Base-by-base conservation (phyloP, 1,284 basidiomycete species). In the Irpex sp. region DNA sequence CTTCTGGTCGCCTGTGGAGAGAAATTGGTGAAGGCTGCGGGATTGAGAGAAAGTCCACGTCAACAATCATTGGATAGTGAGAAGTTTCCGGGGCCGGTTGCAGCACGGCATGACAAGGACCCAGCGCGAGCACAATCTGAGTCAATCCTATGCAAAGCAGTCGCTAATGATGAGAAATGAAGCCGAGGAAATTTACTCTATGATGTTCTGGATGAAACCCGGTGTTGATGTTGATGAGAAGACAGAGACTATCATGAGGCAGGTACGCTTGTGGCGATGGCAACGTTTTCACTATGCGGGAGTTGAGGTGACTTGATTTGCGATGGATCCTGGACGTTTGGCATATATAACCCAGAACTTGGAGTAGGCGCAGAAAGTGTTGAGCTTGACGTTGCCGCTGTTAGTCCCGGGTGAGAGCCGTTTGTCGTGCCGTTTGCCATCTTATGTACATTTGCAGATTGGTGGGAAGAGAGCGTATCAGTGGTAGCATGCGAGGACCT, bases 251-350 rank as follows among this genome's bases (percentile, higher is more conserved):
- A 26, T 63, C 62, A 88, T 83, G 81, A 82, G 37, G 79, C 82
- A 57, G 77, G 77, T 56, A 78, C 75, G 59, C 82, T 79, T 59
- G 85, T 80, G 62, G 82, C 79, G 59, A 89, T 78, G 60, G 83
- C 78, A 64, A 85, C 79, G 67, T 84, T 87, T 73, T 92, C 89
- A 66, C 82, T 82, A 65, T 86, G 83, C 11, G 87, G 81, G 60
- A 88, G 72, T 71, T 86, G 84, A 66, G 88, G 83, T 33, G 86
- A 79, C 74, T 85, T 88, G 76, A 88, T 76, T 58, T 81, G 78
- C 50, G 77, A 68, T n/a, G 75, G 71, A 58, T 83, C 81, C 69
- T 83, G 82, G 57, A 72, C 61, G 58, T 62, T 68, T 39, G 78
- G 66, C 58, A 78, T 68, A 68, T 80, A 83, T 56, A 81, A 68